Evolutionary conservation across 163 green algal genomes (phyloP), one percentile per base, ranked within the genome.

Genomic region (Scenedesmus sp.): DNA sequence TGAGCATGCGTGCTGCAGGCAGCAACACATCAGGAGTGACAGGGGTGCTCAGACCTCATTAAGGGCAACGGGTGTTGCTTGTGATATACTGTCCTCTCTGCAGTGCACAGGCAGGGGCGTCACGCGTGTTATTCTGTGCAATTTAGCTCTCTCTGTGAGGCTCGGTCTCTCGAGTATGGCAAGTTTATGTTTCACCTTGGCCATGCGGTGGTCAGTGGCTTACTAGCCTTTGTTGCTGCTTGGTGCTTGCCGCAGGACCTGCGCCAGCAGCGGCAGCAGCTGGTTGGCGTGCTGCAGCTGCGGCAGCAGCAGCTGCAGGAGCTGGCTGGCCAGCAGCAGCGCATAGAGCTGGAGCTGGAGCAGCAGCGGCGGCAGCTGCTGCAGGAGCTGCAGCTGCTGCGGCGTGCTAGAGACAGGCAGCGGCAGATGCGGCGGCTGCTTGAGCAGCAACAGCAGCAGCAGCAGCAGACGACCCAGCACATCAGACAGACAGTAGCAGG

Each of bases 301-400:
- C 88, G 79, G n/a, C 88, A 86, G 77, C 88, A 81, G 88, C 88
- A 92, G 88, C 60, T 92, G 88, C 88, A 86, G 74, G 77, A 88
- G 46, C 60, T 92, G 46, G 77, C 59, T 46, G 88, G 74, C n/a
- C 77, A 79, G 59, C 88, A 92, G 60, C 74, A 87, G 59, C 60
- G 67, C 26, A 81, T 92, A 54, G 73, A 92, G 88, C 76, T 86
- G 76, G 70, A 88, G 88, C 64, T 92, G 77, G 88, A 92, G 74
- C 74, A 82, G 88, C 88, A 92, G 79, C 88, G 88, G 60, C 66
- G 60, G 57, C 77, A 92, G 77, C 88, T 92, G 77, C 59, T 92
- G 77, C 77, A 88, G 57, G 88, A 92, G 77, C 82, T 92, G 77
- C 88, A 87, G 56, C 62, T 92, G 77, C 62, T 92, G 34, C n/a